phyloP scores from a whole-genome alignment of 192 early-diverging fungal genomes.

The Entomortierella parvispora region DNA sequence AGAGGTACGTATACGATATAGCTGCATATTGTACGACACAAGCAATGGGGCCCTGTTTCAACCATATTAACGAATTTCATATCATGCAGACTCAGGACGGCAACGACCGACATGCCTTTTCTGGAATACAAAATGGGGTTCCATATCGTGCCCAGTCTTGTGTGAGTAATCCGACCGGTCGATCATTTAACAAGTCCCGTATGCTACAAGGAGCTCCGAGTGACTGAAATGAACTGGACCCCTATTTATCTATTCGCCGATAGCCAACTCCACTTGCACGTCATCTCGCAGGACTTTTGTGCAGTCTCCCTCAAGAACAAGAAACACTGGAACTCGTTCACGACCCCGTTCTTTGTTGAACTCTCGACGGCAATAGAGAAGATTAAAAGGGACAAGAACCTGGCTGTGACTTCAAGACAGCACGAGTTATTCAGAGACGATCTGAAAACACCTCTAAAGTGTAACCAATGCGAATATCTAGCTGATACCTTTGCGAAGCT shows the following conservation, averaged over 20 bases:
- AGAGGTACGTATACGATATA: constrained; percentile 7
- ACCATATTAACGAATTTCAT: background rate
- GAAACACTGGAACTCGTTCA: constrained; percentile 75
- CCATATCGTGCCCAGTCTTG: constrained; percentile 68
- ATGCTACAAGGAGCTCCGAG: too few species aligned
- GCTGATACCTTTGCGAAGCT: constrained; percentile 56
- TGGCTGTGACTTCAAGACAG: constrained; percentile 57
- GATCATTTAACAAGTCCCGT: background rate
- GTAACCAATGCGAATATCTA: constrained; percentile 59
- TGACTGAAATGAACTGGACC: too few species aligned
- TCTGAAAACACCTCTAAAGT: constrained; percentile 56
- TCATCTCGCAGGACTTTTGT: constrained; percentile 70
- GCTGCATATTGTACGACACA: too few species aligned
- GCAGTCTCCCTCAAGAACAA: constrained; percentile 62
- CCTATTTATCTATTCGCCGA: background rate
- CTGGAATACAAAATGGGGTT: constrained; percentile 65
- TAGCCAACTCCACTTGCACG: constrained; percentile 71
- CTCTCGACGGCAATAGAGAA: constrained; percentile 49
- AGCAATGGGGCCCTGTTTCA: background rate
- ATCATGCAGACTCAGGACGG: background rate
- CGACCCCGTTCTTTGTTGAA: constrained; percentile 63
- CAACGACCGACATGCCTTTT: constrained; percentile 29
- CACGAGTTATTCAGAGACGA: constrained; percentile 34
- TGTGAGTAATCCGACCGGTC: constrained; percentile 18
- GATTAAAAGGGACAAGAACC: constrained; percentile 43